phyloP scores from a whole-genome alignment of 179 eudicot genomes.

The Beta lomatogona region DNA sequence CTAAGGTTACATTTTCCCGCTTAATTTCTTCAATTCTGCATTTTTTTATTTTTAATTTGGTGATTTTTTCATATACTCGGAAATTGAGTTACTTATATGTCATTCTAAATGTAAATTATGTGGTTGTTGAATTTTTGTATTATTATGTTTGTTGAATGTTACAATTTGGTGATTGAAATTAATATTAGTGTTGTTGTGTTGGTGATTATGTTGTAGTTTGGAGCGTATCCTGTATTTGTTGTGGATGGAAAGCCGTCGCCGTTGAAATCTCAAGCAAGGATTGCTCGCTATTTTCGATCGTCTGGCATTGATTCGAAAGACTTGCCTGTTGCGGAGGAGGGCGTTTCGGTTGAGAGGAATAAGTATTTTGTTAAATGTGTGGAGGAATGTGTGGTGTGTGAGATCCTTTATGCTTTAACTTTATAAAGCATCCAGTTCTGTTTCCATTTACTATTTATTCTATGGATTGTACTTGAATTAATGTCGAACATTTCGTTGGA shows the following conservation, averaged over 20 bases:
- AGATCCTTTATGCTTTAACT: not conserved
- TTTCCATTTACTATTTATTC: not conserved
- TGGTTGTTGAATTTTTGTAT: not conserved
- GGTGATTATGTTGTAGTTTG: constrained; percentile 59
- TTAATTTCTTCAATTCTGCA: too few species aligned
- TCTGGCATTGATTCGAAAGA: constrained; percentile 65
- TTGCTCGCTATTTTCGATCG: constrained; percentile 57
- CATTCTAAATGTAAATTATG: not conserved
- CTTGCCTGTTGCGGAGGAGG: constrained; percentile 55
- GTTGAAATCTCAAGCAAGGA: constrained; percentile 80
- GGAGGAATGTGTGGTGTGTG: constrained; percentile 75
- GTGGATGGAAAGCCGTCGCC: constrained; percentile 86
- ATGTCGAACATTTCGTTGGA: not conserved
- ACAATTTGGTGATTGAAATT: constrained; percentile 4
- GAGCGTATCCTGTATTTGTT: constrained; percentile 92
- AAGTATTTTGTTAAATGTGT: constrained; percentile 59
- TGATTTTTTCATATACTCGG: not conserved
- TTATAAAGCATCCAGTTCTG: not conserved
- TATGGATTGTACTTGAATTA: not conserved
- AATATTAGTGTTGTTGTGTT: constrained; percentile 15
- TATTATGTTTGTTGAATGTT: too few species aligned
- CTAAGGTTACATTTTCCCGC: constrained; percentile 53
- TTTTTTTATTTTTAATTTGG: not conserved
- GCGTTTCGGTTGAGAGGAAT: constrained; percentile 73
- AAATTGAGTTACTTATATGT: too few species aligned